phyloP scores from a whole-genome alignment of 2,329 filamentous ascomycete genomes.

The Leptographium galeiforme region DNA sequence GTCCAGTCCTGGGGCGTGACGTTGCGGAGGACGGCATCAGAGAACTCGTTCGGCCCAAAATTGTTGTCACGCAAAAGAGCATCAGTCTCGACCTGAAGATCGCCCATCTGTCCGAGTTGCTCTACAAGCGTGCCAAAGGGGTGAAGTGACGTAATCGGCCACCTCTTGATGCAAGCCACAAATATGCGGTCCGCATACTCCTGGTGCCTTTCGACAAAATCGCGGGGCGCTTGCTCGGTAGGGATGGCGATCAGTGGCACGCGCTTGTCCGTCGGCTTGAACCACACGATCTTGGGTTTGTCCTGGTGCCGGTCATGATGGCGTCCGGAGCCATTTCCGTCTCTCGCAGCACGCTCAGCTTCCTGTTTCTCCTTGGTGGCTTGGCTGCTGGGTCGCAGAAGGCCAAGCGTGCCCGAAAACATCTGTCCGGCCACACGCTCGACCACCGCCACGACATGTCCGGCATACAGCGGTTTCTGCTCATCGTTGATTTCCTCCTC shows the following conservation, averaged over 20 bases:
- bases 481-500: constrained; percentile 99
- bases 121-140: constrained; percentile 96
- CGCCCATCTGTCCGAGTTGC: constrained; percentile 92
- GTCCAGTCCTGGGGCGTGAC: constrained; percentile 90
- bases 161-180: constrained; percentile 97
- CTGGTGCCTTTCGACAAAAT: constrained; percentile 97
- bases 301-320: constrained; percentile 78
- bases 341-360: constrained; percentile 82
- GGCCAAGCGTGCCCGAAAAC: constrained; percentile 92
- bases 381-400: constrained; percentile 91
- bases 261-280: constrained; percentile 98
- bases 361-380: constrained; percentile 99
- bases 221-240: constrained; percentile 90
- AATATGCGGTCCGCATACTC: constrained; percentile 97
- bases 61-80: constrained; percentile 96
- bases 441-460: constrained; percentile 92
- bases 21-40: constrained; percentile 86
- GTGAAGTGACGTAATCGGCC: constrained; percentile 98
- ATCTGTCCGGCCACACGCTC: constrained; percentile 96
- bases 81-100: constrained; percentile 95
- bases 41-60: constrained; percentile 94
- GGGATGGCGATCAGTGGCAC: constrained; percentile 96
- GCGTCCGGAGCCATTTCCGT: constrained; percentile 52
- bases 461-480: constrained; percentile 92
- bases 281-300: constrained; percentile 99